Evolutionary conservation across 2,329 filamentous ascomycete species (phyloP).

Genomic region (Calonectria leucothoes): DNA sequence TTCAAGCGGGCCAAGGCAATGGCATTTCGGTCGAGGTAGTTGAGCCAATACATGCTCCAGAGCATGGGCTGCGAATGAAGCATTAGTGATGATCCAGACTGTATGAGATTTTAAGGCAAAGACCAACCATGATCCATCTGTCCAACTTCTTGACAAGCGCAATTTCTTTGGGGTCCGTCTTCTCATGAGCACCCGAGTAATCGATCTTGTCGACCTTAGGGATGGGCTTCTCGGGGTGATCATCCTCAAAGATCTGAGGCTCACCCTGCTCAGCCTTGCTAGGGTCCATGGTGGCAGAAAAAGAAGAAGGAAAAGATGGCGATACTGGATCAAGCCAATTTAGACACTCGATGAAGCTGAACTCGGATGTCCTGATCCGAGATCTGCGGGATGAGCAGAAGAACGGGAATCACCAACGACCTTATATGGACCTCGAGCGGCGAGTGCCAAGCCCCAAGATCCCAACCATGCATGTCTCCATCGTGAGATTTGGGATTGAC

Average conservation of each 20-base stretch:
- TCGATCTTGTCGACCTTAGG: slow-evolving; percentile 18
- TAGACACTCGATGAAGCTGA: background rate
- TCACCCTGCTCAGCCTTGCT: background rate
- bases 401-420: background rate
- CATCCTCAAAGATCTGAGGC: slow-evolving; percentile 2
- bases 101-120: background rate
- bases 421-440: background rate
- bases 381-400: background rate
- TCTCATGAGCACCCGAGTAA: slow-evolving; percentile 29
- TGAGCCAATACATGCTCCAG: slow-evolving; percentile 55
- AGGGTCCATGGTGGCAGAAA: background rate
- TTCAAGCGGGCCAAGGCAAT: slow-evolving; percentile 55
- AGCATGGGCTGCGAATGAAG: slow-evolving; percentile 39
- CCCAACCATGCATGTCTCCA: background rate
- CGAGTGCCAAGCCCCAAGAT: background rate
- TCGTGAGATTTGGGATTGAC: background rate
- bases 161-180: slow-evolving; percentile 27
- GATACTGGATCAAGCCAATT: background rate
- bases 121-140: slow-evolving; percentile 21
- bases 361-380: background rate
- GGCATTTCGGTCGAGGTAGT: slow-evolving; percentile 58
- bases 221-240: slow-evolving; percentile 1
- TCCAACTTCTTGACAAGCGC: slow-evolving; percentile 27
- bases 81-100: background rate
- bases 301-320: background rate